A percentile compares a stretch with the other conserved stretches of the same genome.
Conservation (phyloP, 257 asterid species). For the Marsdenia floribunda region DNA sequence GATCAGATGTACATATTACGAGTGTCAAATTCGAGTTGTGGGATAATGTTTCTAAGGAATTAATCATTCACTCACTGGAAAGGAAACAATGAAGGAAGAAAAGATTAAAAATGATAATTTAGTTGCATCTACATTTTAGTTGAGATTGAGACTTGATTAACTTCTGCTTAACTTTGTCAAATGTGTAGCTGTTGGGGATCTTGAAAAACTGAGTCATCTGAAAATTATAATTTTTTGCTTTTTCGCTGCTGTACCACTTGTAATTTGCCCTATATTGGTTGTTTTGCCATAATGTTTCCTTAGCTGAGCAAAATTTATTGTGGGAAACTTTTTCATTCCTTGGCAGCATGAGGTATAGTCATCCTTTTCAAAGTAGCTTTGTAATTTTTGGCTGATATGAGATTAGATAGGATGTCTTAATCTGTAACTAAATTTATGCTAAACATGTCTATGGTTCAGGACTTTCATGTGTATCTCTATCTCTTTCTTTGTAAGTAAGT, state of each 20-base stretch:
- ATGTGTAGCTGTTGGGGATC: not conserved
- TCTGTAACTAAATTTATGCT: slow-evolving; percentile 13
- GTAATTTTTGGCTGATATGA: not conserved
- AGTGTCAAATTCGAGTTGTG: not conserved
- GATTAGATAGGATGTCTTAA: slow-evolving; percentile 15
- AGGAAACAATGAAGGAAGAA: not conserved
- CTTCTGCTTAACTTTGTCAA: not conserved
- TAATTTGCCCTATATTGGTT: not conserved
- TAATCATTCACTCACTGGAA: not conserved
- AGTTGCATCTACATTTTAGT: not conserved
- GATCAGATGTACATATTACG: not conserved
- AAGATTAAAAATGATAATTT: not conserved
- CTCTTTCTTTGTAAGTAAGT: slow-evolving; percentile 9
- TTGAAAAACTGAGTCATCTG: not conserved
- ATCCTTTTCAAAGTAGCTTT: not conserved
- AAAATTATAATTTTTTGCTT: not conserved
- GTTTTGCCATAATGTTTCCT: not conserved
- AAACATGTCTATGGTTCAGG: not conserved
- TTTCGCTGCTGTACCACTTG: not conserved
- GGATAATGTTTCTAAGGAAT: not conserved
- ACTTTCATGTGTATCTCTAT: not conserved
- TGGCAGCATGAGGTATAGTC: not conserved
- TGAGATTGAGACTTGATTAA: not conserved
- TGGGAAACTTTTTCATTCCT: not conserved
- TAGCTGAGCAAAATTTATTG: not conserved